Conservation (phyloP, 352 stramenopile genomes). For the Globisporangium yorkense region DNA sequence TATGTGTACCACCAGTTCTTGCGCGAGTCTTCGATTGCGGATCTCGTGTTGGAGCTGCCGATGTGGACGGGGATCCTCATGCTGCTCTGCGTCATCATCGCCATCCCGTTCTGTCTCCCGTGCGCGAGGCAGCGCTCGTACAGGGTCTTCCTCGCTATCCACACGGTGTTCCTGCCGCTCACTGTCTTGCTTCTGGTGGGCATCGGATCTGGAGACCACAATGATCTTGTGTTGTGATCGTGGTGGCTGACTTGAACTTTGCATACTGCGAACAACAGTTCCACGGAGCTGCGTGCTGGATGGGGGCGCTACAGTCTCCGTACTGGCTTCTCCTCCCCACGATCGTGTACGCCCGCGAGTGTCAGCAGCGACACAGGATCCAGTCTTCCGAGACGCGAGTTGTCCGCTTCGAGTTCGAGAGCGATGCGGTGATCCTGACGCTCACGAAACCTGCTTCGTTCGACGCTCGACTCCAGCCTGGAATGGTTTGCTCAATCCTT, state of each 20-base stretch:
- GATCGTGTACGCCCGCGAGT: slow-evolving; percentile 24
- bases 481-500: slow-evolving; percentile 20
- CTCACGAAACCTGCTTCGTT: slow-evolving; percentile 27
- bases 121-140: slow-evolving; percentile 19
- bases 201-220: too few species aligned
- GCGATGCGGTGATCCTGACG: slow-evolving; percentile 19
- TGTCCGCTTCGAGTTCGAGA: slow-evolving; percentile 11
- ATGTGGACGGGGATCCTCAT: slow-evolving; percentile 42
- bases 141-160: slow-evolving; percentile 20
- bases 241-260: background rate
- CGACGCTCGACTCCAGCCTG: slow-evolving; percentile 18
- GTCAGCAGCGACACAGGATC: slow-evolving; percentile 14
- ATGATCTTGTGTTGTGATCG: background rate
- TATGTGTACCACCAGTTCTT: slow-evolving; percentile 15
- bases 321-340: slow-evolving; percentile 28
- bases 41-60: slow-evolving; percentile 15
- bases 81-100: slow-evolving; percentile 18
- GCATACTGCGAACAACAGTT: slow-evolving; percentile 19
- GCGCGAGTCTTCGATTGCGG: slow-evolving; percentile 8
- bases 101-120: slow-evolving; percentile 20
- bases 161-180: slow-evolving; percentile 28
- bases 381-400: slow-evolving; percentile 16
- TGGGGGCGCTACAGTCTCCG: slow-evolving; percentile 22
- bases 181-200: slow-evolving; percentile 23
- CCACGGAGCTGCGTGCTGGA: slow-evolving; percentile 31